These are phyloP conservation scores for Fusarium avenaceum DNA, from an alignment of 2,329 filamentous ascomycete genomes.

Conservation along the genomic window DNA sequence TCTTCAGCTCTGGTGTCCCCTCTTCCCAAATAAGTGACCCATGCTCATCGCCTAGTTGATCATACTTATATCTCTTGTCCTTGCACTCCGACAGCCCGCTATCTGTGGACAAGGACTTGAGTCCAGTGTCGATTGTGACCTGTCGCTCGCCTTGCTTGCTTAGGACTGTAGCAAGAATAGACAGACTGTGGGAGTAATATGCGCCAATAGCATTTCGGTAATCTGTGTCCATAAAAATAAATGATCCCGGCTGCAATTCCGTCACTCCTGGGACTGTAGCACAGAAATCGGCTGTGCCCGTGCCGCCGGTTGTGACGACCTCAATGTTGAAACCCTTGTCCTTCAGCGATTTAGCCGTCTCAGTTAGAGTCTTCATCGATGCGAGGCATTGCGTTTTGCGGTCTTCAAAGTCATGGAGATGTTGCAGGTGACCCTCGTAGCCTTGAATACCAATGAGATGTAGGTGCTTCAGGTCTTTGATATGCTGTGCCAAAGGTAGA, in stretches of 20 bases:
- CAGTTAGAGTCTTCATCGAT: constrained; percentile 29
- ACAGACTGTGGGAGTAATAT: constrained; percentile 61
- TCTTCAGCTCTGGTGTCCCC: constrained; percentile 1
- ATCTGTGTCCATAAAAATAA: constrained; percentile 70
- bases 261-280: constrained; percentile 64
- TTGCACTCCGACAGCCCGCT: constrained; percentile 39
- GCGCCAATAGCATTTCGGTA: constrained; percentile 66
- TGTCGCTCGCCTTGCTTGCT: constrained; percentile 39
- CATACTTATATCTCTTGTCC: constrained; percentile 20
- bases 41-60: constrained; percentile 36
- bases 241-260: constrained; percentile 67
- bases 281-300: constrained; percentile 60
- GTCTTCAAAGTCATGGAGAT: constrained; percentile 31
- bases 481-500: constrained; percentile 17
- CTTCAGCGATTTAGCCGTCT: constrained; percentile 9
- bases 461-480: constrained; percentile 13
- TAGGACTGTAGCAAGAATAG: constrained; percentile 15
- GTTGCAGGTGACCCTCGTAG: constrained; percentile 39
- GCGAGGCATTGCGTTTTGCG: constrained; percentile 32
- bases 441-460: constrained; percentile 37
- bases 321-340: constrained; percentile 15
- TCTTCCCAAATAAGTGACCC: constrained; percentile 34
- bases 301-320: constrained; percentile 39
- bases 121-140: constrained; percentile 36
- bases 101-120: constrained; percentile 38